These are phyloP conservation scores for Debaryomyces prosopidis DNA, from an alignment of 805 yeast genomes.

Conservation along the genomic window DNA sequence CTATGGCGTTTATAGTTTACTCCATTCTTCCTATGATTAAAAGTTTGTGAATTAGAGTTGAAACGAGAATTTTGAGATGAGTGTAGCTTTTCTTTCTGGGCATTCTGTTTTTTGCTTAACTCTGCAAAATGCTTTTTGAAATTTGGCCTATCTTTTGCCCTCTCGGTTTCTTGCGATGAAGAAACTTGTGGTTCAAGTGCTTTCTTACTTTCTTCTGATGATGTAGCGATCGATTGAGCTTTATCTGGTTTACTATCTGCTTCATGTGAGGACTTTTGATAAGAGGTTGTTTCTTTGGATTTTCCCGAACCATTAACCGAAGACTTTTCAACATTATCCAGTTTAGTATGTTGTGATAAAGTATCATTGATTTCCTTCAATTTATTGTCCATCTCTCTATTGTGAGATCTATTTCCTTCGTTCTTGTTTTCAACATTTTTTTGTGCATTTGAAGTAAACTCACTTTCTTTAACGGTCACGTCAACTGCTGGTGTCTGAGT, in stretches of 20 bases:
- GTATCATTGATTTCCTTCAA: conserved; percentile 2
- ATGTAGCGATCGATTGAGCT: background rate
- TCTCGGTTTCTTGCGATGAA: conserved; percentile 1
- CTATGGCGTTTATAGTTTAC: too few relatives aligned
- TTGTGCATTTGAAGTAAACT: conserved; percentile 6
- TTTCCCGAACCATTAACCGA: background rate
- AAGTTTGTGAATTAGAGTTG: background rate
- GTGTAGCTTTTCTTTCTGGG: conserved; percentile 14
- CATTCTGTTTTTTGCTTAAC: conserved; percentile 19
- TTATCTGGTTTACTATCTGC: background rate
- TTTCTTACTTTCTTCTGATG: background rate
- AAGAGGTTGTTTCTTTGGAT: background rate
- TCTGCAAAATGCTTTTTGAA: conserved; percentile 33
- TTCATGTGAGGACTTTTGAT: background rate
- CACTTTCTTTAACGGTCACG: conserved; percentile 12
- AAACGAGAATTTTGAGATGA: background rate
- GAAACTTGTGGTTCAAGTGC: background rate
- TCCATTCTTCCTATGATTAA: background rate
- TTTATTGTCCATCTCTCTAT: conserved; percentile 3
- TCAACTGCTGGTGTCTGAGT: conserved; percentile 8
- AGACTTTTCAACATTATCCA: background rate
- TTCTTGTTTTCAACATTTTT: background rate
- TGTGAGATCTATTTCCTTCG: background rate
- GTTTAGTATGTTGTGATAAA: conserved; percentile 2
- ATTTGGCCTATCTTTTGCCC: conserved; percentile 27